Base-by-base conservation (phyloP, 2,329 filamentous ascomycete species). In the Cytospora schulzeri region DNA sequence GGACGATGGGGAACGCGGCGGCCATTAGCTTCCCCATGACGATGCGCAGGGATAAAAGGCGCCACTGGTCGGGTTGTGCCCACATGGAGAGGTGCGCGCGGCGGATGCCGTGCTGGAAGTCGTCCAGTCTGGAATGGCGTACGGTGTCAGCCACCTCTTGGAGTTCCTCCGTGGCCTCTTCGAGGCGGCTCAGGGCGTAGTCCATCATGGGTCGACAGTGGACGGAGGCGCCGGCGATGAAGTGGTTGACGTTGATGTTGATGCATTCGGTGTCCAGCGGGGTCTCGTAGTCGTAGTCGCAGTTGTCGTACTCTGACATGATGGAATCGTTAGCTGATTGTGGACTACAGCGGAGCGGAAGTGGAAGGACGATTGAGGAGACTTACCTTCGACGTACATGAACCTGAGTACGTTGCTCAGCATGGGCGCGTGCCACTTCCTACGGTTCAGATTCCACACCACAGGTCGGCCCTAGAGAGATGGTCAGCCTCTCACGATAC, bases 141-240 rank as follows among this genome's bases (percentile, higher is more conserved):
- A 62, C 9, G 38, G 17, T 17, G 41, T 56, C 56, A 28, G 68
- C 50, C 31, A 64, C 66, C 11, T 69, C 66, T 0, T 82, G 83
- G 2, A 90, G 70, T 1, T 80, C 77, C 4, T 78, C 74, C 1
- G 81, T 75, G 0, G 86, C 84, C 52, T 83, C 75, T 1, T 81
- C 75, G 80, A 90, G 88, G 0, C 82, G 81, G 2, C 84, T 76
- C 3, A 87, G 69, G 0, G 84, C 85, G 24, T 53, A 67, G n/a
- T 62, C 57, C 70, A 71, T 73, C 70, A 75, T 68, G 50, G 60
- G 35, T 2, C 33, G 53, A 65, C 67, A 71, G 22, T 59, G 60
- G 17, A 74, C 68, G 4, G 70, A 69, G 9, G 68, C 67, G 15
- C 69, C 74, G 22, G 68, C 69, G 53, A 75, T 60, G 66, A 68